Percentiles rank a stretch among this genome's conserved stretches.
phyloP scores from a whole-genome alignment of 805 yeast genomes.

The Teunomyces kruisii region DNA sequence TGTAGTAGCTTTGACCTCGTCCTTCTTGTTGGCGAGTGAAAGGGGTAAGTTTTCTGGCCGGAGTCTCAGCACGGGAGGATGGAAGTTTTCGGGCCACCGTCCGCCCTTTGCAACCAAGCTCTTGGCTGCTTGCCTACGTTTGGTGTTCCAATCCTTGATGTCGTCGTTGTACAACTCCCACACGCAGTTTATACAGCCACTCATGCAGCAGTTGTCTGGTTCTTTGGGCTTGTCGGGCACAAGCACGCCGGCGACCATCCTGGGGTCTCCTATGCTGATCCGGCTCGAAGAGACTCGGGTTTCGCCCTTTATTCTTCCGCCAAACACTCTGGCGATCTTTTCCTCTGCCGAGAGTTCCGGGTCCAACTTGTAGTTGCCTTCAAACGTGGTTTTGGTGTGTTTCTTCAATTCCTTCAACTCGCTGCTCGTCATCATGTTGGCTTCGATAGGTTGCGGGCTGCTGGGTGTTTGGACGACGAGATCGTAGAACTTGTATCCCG shows the following conservation, averaged over 20 bases:
- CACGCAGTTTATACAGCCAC: slow-evolving; percentile 95
- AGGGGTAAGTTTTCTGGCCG: slow-evolving; percentile 33
- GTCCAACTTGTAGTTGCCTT: slow-evolving; percentile 33
- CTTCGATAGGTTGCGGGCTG: slow-evolving; percentile 36
- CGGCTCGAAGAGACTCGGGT: slow-evolving; percentile 41
- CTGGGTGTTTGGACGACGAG: slow-evolving; percentile 34
- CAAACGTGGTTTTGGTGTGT: slow-evolving; percentile 23
- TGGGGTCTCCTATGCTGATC: slow-evolving; percentile 34
- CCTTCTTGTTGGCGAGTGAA: slow-evolving; percentile 19
- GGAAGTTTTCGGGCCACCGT: slow-evolving; percentile 44
- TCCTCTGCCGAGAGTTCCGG: slow-evolving; percentile 40
- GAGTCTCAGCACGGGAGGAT: slow-evolving; percentile 38
- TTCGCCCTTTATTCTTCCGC: slow-evolving; percentile 57
- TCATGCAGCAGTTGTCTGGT: slow-evolving; percentile 97
- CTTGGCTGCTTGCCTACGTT: slow-evolving; percentile 57
- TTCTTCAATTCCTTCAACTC: slow-evolving; percentile 19
- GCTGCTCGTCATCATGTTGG: slow-evolving; percentile 21
- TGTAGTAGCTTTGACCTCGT: slow-evolving; percentile 7
- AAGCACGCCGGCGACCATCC: slow-evolving; percentile 53
- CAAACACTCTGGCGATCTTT: slow-evolving; percentile 51
- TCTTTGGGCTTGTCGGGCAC: slow-evolving; percentile 86
- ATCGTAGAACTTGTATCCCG: slow-evolving; percentile 34
- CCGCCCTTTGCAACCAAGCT: slow-evolving; percentile 38
- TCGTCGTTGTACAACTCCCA: slow-evolving; percentile 95
- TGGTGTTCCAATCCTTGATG: slow-evolving; percentile 71